Evolutionary conservation across 2,329 filamentous ascomycete species (phyloP), one percentile per base, ranked within the genome.

Genomic region (Pyrenophora teres): DNA sequence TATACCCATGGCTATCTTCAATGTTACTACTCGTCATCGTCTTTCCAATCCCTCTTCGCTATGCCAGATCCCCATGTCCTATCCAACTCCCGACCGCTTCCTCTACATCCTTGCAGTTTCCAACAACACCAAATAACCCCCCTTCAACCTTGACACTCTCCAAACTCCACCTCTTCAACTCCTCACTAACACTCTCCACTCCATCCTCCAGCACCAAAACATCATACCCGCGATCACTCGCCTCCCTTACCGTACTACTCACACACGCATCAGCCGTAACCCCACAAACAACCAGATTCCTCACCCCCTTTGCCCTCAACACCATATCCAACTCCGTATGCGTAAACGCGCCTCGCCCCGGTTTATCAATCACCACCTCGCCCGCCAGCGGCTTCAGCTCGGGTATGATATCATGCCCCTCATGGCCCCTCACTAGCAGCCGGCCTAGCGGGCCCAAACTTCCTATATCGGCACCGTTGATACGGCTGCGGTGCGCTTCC

Each of bases 211-310:
- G 61, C 1, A 83, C 59, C 10, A 81, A 60, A 52, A 80, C 81
- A 61, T 83, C 81, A 51, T 80, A 83, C 0, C 80, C 81, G 5
- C 79, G 75, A 68, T 84, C 81, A 53, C 78, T 83, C 9, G 80
- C 81, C 63, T 84, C 81, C 16, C 81, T 73, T 67, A 83, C 80
- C 4, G 81, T 84, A 7, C 75, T 81, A 19, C 77, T 79, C 3
- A 84, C 80, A 58, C 80, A 82, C 10, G 81, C 80, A 65, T 84
- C 81, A 0, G 81, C 83, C 5, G 81, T 83, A 4, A 83, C 80
- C 4, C 81, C 81, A 13, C 76, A 77, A 13, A 83, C 61, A 10
- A 84, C 72, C 46, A 84, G 67, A 59, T 83, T 83, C 57, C 73
- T 78, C 13, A 83, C 68, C 0, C 80, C 78, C 46, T 77, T 80